Conservation (phyloP, 208 protist genomes). For the Balamuthia mandrillaris region DNA sequence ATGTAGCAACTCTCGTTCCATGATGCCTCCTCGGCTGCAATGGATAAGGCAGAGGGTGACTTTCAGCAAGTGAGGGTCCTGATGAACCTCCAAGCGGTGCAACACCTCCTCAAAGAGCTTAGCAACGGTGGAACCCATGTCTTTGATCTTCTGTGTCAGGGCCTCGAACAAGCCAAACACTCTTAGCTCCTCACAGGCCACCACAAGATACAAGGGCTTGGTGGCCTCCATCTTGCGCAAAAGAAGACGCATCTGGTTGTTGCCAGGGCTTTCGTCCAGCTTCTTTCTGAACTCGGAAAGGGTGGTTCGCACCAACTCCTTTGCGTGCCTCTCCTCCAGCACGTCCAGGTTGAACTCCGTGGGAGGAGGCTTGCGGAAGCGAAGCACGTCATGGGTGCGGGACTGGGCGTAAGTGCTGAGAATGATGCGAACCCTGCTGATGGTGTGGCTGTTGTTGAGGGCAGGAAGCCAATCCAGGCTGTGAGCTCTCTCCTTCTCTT, state of each 20-base stretch:
- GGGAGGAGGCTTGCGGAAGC: not conserved
- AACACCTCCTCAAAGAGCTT: slow-evolving; percentile 35
- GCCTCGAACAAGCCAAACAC: slow-evolving; percentile 43
- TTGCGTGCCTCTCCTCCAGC: slow-evolving; percentile 16
- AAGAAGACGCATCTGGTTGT: slow-evolving; percentile 14
- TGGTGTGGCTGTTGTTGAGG: not conserved
- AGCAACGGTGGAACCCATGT: slow-evolving; percentile 27
- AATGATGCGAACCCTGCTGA: not conserved
- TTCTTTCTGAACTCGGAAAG: slow-evolving; percentile 33
- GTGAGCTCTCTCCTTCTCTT: slow-evolving; percentile 38
- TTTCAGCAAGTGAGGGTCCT: slow-evolving; percentile 41
- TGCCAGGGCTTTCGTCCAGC: not conserved
- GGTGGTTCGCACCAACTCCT: slow-evolving; percentile 15
- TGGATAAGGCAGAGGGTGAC: slow-evolving; percentile 7
- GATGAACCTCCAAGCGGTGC: slow-evolving; percentile 38
- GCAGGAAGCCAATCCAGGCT: slow-evolving; percentile 46
- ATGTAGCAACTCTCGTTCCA: slow-evolving; percentile 6
- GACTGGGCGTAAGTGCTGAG: not conserved
- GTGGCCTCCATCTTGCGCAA: slow-evolving; percentile 26
- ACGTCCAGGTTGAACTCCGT: not conserved
- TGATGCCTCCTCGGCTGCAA: not conserved
- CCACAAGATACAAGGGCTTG: slow-evolving; percentile 36
- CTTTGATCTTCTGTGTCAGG: slow-evolving; percentile 20
- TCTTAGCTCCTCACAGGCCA: slow-evolving; percentile 42
- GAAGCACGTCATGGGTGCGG: not conserved